Evolutionary conservation across 352 stramenopile species (phyloP), one percentile per base, ranked within the genome.

Genomic region (Globisporangium parvum): DNA sequence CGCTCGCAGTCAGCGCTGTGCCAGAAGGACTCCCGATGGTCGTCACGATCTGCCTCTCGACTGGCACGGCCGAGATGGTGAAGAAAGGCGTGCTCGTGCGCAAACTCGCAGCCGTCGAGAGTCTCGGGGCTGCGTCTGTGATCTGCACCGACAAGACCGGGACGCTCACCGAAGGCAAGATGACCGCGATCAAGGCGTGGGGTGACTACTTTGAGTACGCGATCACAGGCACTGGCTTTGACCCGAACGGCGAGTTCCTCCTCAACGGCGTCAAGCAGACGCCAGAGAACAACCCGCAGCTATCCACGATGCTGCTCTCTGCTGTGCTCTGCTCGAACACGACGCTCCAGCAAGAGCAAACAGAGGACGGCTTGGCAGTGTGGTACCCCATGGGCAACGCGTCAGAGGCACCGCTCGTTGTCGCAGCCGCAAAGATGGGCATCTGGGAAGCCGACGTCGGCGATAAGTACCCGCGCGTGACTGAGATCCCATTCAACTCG

Each of bases 141-240:
- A 87, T 91, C 35, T 97, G 70, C 56, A 80, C 71, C 1, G 90
- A 97, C 69, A 97, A 97, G 69, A 97, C 91, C 6, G 91, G 91
- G 21, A 97, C 91, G 18, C 65, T 97, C 20, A 97, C 91, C 0
- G 71, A 80, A 31, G 74, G 74, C 18, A 75, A 85, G 60, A 85
- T 85, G 74, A 76, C 67, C 0, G 74, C 69, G 9, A 65, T 82
- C 21, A 71, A 73, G 39, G 24, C 73, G 8, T 85, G 69, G 66
- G 59, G 67, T 11, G 69, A 78, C 40, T 71, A 63, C 47, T 50
- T 65, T 2, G 60, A 75, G 49, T 78, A 68, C 56, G 37, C 44
- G 4, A 71, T 77, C 53, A 73, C 65, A 8, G 72, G 70, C n/a
- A 59, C 57, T 6, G 66, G 65, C 1, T 73, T 77, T 44, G 66